phyloP scores from a whole-genome alignment of 1,284 basidiomycete genomes.

The Sanghuangporus sanghuang region DNA sequence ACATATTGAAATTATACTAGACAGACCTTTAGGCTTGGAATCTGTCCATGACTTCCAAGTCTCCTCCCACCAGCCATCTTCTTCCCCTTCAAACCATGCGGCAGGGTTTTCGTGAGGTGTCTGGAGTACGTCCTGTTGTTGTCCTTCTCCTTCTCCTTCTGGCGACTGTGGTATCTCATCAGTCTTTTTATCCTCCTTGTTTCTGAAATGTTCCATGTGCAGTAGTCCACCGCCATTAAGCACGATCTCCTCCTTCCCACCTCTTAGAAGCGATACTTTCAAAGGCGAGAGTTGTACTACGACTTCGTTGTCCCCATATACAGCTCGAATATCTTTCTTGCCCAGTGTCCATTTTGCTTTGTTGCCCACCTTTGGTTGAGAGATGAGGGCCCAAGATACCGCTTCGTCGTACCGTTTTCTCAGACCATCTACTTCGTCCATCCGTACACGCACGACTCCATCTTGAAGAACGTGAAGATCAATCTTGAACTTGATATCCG shows the following conservation, averaged over 20 bases:
- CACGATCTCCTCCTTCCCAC: slow-evolving; percentile 80
- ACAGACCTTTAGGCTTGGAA: slow-evolving; percentile 87
- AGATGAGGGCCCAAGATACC: slow-evolving; percentile 76
- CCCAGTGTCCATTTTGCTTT: slow-evolving; percentile 57
- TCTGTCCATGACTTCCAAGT: slow-evolving; percentile 84
- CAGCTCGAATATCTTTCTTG: slow-evolving; percentile 54
- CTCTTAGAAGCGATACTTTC: slow-evolving; percentile 63
- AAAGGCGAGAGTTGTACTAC: slow-evolving; percentile 71
- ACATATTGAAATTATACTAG: slow-evolving; percentile 13
- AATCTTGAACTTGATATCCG: slow-evolving; percentile 74
- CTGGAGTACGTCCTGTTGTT: slow-evolving; percentile 47
- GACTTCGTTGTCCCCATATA: slow-evolving; percentile 61
- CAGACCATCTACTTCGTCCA: slow-evolving; percentile 80
- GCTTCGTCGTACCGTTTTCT: slow-evolving; percentile 87
- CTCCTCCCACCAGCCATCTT: slow-evolving; percentile 90
- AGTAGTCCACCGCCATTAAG: slow-evolving; percentile 88
- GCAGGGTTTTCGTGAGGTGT: slow-evolving; percentile 42
- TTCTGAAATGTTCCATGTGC: slow-evolving; percentile 97
- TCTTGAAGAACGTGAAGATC: slow-evolving; percentile 79
- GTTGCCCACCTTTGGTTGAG: slow-evolving; percentile 57
- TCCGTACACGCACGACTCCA: slow-evolving; percentile 77
- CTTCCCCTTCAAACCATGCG: slow-evolving; percentile 86
- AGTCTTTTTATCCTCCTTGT: slow-evolving; percentile 43
- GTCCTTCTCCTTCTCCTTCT: slow-evolving; percentile 38
- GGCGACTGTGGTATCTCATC: slow-evolving; percentile 32